These are phyloP conservation scores for Aspergillus mulundensis DNA, from an alignment of 495 filamentous ascomycete species.

Conservation along the genomic window DNA sequence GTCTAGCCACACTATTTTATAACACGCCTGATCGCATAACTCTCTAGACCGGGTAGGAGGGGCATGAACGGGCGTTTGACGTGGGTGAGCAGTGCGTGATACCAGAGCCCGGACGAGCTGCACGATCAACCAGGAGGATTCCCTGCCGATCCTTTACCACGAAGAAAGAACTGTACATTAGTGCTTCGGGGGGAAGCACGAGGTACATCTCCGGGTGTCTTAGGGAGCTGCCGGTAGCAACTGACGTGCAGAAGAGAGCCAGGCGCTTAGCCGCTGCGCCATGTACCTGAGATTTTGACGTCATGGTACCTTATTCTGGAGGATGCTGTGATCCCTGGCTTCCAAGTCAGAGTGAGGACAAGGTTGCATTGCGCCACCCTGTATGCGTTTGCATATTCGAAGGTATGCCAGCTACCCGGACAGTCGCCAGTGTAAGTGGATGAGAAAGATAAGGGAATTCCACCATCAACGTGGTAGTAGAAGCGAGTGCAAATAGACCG, in stretches of 20 bases:
- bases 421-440: too few species aligned
- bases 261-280: not conserved
- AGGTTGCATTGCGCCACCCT: too few species aligned
- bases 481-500: too few species aligned
- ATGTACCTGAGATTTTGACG: constrained; percentile 3
- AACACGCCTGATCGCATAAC: too few species aligned
- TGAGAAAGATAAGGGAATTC: too few species aligned
- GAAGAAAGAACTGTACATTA: constrained; percentile 27
- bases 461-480: too few species aligned
- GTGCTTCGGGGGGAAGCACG: constrained; percentile 34
- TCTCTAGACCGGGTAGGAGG: not conserved
- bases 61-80: not conserved
- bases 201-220: constrained; percentile 22
- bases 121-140: constrained; percentile 16
- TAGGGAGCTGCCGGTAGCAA: constrained; percentile 3
- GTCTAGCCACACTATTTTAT: too few species aligned
- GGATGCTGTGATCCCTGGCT: not conserved
- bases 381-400: too few species aligned
- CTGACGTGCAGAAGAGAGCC: constrained; percentile 18
- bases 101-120: constrained; percentile 26
- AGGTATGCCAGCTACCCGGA: too few species aligned
- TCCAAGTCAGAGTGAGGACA: not conserved
- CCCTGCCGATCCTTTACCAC: constrained; percentile 17
- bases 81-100: constrained; percentile 1
- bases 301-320: not conserved